Percentiles rank a stretch among this genome's conserved stretches.
Evolutionary conservation across 495 filamentous ascomycete genomes (phyloP).

Genomic region (Aspergillus leporis): DNA sequence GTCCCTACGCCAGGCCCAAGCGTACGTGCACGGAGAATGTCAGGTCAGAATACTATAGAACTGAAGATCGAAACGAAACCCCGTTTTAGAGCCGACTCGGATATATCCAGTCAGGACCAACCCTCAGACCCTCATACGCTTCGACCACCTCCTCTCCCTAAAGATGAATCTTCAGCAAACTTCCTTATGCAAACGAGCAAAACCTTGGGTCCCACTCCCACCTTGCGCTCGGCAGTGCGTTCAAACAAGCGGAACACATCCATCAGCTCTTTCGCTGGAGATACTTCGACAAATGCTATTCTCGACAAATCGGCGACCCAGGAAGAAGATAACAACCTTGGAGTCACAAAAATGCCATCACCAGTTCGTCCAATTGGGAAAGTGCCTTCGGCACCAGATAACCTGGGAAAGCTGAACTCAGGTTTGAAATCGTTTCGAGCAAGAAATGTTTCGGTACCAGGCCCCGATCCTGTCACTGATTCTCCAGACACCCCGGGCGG

Average conservation of each 20-base stretch:
- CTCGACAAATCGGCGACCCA: constrained; percentile 43
- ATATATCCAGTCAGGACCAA: constrained; percentile 44
- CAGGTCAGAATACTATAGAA: constrained; percentile 73
- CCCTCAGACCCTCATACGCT: constrained; percentile 24
- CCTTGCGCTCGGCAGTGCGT: constrained; percentile 22
- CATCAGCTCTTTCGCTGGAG: constrained; percentile 33
- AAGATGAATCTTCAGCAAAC: constrained; percentile 29
- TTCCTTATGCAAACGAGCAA: constrained; percentile 21
- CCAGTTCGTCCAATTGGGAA: constrained; percentile 51
- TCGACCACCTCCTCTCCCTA: constrained; percentile 31
- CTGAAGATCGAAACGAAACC: constrained; percentile 86
- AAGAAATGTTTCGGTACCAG: constrained; percentile 74
- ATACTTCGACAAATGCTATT: constrained; percentile 27
- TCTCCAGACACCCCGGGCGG: constrained; percentile 76
- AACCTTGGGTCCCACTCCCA: constrained; percentile 24
- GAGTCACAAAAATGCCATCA: constrained; percentile 41
- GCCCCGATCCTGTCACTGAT: constrained; percentile 63
- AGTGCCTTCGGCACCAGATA: constrained; percentile 52
- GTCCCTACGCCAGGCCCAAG: constrained; percentile 49
- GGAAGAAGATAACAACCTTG: constrained; percentile 40
- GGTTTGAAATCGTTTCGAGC: constrained; percentile 69
- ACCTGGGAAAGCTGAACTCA: constrained; percentile 75
- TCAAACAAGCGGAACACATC: constrained; percentile 34
- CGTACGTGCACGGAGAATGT: constrained; percentile 79
- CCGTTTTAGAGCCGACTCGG: constrained; percentile 41